Percentiles rank a stretch among this genome's conserved stretches.
phyloP scores from a whole-genome alignment of 768 basidiomycete genomes.

The Pisolithus albus region DNA sequence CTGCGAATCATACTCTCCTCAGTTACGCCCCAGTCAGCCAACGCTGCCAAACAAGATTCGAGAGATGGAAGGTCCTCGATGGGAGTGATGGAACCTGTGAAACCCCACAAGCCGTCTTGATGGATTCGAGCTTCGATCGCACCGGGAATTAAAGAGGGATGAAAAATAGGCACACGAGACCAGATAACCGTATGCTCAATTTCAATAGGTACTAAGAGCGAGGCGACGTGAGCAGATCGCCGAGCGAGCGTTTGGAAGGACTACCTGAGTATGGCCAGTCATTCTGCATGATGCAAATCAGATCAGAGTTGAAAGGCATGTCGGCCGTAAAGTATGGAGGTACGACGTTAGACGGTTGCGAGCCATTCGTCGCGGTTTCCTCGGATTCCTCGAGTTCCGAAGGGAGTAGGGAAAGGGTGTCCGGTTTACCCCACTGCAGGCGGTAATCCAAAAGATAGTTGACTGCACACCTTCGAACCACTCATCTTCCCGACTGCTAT shows the following conservation, averaged over 20 bases:
- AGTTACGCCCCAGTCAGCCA: constrained; percentile 68
- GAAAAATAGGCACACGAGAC: constrained; percentile 68
- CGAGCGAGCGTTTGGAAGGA: constrained; percentile 4
- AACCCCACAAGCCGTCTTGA: constrained; percentile 78
- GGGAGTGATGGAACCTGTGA: constrained; percentile 54
- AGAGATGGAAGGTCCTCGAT: constrained; percentile 57
- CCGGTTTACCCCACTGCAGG: constrained; percentile 70
- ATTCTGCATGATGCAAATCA: constrained; percentile 68
- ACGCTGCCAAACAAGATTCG: constrained; percentile 49
- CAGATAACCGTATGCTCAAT: constrained; percentile 74
- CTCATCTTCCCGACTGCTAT: neutral
- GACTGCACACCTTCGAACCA: constrained; percentile 33
- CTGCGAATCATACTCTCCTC: constrained; percentile 53
- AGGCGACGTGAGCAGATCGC: neutral
- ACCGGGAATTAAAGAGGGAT: constrained; percentile 46
- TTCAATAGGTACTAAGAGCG: constrained; percentile 50
- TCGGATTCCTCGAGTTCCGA: constrained; percentile 42
- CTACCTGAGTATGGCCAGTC: constrained; percentile 87
- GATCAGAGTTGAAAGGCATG: constrained; percentile 40
- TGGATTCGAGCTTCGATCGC: constrained; percentile 51
- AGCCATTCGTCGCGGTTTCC: constrained; percentile 11
- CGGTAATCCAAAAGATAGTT: constrained; percentile 64
- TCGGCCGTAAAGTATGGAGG: constrained; percentile 63
- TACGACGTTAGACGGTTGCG: neutral
- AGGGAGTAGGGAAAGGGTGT: constrained; percentile 53